Conservation (phyloP, 228 moss, liverwort and hornwort genomes). For the Sphagnum fallax region DNA sequence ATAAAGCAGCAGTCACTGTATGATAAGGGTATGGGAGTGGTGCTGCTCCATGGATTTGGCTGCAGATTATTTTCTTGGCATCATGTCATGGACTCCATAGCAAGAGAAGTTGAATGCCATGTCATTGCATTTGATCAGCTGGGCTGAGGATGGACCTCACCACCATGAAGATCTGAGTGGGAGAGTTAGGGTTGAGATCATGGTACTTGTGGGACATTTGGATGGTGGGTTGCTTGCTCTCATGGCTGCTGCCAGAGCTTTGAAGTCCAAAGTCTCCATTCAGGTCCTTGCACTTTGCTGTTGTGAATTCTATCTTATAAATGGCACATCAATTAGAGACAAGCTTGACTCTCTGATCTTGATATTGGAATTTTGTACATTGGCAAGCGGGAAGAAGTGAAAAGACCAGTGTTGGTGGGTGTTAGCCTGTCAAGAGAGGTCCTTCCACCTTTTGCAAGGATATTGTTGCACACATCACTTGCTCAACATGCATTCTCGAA, state of each 20-base stretch:
- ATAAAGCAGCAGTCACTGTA: background rate
- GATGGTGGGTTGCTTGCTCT: conserved; percentile 58
- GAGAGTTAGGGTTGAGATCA: conserved; percentile 43
- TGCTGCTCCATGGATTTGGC: conserved; percentile 51
- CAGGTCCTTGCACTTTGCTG: conserved; percentile 15
- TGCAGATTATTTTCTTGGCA: conserved; percentile 56
- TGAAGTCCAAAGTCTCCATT: conserved; percentile 32
- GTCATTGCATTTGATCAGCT: conserved; percentile 54
- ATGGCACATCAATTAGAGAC: no score
- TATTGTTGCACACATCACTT: conserved; percentile 48
- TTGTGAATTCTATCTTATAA: no score
- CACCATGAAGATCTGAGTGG: conserved; percentile 43
- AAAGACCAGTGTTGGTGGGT: conserved; percentile 34
- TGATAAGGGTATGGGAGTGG: conserved; percentile 17
- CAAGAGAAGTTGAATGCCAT: conserved; percentile 37
- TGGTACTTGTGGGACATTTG: conserved; percentile 50
- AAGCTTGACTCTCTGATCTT: no score
- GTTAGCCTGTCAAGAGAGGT: conserved; percentile 42
- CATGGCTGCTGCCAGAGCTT: conserved; percentile 39
- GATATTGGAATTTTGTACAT: background rate
- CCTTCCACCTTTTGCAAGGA: conserved; percentile 42
- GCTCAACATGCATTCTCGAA: conserved; percentile 43
- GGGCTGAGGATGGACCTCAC: conserved; percentile 42
- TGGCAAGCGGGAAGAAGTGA: conserved; percentile 36
- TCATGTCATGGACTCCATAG: conserved; percentile 31